Evolutionary conservation across 2,329 filamentous ascomycete species (phyloP), one percentile per base, ranked within the genome.

Genomic region (Monosporascus cannonballus): DNA sequence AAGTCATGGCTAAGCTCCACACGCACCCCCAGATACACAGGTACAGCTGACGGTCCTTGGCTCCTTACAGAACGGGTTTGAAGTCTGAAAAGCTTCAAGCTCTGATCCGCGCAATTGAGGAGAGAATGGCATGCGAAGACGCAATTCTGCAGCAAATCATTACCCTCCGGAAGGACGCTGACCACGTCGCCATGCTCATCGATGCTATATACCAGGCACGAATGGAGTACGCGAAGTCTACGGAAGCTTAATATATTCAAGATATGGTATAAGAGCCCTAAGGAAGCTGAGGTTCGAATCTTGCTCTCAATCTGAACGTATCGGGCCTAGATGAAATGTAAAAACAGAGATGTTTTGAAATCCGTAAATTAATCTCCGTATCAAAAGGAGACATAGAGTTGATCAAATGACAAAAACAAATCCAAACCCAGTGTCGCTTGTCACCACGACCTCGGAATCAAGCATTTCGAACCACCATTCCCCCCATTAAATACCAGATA

Each of bases 101-200:
- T 4, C 54, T 56, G 8, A 24, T 34, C 7, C 22, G 36, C 15
- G 52, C 52, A 3, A 49, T 56, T n/a, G 22, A 54, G 37, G 54
- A 54, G 45, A 54, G 54, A 41, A 34, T 17, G 2, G 50, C 47
- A 2, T 51, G 45, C 39, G 54, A 56, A 38, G 44, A 51, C 17
- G 42, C 34, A 8, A 54, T 54, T 3, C 14, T 51, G 6, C 47
- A 39, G n/a, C 49, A 48, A 22, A 48, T 54, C 14, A 24, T 8
- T 18, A 24, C 25, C 17, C 42, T 54, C 14, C 14, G 42, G 6
- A 42, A 47, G 3, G 52, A 54, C 6, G 27, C 27, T 4, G 22
- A 18, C 20, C 38, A 51, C 34, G 22, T 54, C 15, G 18, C 24
- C 7, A 18, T 37, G 20, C 24, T 54, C 5, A 48, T 54, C 36